Base-by-base conservation (phyloP, 2,329 filamentous ascomycete species). In the Phialophora macrospora region DNA sequence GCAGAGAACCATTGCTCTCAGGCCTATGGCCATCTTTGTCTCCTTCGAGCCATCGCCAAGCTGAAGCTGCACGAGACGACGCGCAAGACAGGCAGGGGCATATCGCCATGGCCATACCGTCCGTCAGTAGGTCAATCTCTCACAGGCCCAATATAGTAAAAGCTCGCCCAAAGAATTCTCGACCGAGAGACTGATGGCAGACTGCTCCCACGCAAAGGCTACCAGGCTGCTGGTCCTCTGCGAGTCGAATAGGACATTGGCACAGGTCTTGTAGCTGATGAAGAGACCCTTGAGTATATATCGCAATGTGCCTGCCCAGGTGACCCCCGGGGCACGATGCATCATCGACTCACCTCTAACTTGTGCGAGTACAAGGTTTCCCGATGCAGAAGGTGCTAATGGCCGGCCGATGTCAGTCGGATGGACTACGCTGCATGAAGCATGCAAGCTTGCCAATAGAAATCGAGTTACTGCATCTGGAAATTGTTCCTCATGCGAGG, bases 401-500 rank as follows among this genome's bases (percentile, higher is more conserved):
- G 4, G 20, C 14, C 48, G 26, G 46, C 7, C 14, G 14, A 44
- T 0, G 38, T n/a, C 14, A 7, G 6, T 44, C 48, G 26, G 17
- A 11, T 26, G 14, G 48, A 51, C 52, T 55, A 54, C 22, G 30
- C 46, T 26, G 58, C 20, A 41, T 14, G 20, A 28, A 52, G 48
- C 26, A 34, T 51, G 57, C 26, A 30, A 49, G 28, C 57, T 20
- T 22, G 17, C 22, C 46, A 52, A 7, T 32, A 30, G 52, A 34
- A 34, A 7, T 20, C 38, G 14, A 55, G 26, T 24, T 54, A 51
- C 48, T 41, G 46, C 28, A 52, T 60, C 26, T 51, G 58, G 58
- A 41, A 60, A 60, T 30, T 54, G 28, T 54, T 52, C n/a, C 17
- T 26, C 32, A 20, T 17, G 20, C 34, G 12, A 14, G 22, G 48